Evolutionary conservation across 257 asterid genomes (phyloP).

Genomic region (Capsicum rhomboideum): DNA sequence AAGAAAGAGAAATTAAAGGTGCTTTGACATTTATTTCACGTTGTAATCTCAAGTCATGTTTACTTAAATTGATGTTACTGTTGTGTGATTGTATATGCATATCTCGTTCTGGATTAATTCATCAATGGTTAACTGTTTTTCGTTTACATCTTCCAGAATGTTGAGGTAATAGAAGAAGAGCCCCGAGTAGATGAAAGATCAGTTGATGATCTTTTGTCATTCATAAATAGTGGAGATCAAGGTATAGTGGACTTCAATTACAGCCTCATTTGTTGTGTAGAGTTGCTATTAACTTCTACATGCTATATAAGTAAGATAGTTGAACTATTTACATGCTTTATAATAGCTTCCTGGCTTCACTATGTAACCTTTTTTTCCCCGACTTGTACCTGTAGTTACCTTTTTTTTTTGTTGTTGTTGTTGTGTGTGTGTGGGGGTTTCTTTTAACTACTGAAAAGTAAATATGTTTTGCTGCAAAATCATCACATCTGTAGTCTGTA

Average conservation of each 20-base stretch:
- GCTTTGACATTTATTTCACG: not conserved
- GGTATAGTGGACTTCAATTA: conserved; percentile 12
- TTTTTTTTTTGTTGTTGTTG: too few relatives aligned
- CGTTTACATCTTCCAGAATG: conserved; percentile 18
- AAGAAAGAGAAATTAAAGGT: conserved; percentile 34
- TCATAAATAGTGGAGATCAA: conserved; percentile 40
- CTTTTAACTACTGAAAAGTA: not conserved
- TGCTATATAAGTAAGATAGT: not conserved
- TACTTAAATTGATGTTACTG: not conserved
- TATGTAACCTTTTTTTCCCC: too few relatives aligned
- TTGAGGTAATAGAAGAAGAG: conserved; percentile 31
- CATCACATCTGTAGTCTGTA: not conserved
- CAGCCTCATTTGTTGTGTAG: not conserved
- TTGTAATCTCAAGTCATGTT: not conserved
- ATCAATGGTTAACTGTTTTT: not conserved
- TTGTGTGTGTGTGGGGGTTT: too few relatives aligned
- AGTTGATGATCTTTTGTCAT: conserved; percentile 38
- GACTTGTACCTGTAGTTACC: too few relatives aligned
- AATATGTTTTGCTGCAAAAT: not conserved
- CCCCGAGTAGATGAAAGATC: conserved; percentile 35
- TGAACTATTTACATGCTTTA: not conserved
- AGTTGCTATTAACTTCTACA: not conserved
- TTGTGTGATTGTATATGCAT: not conserved
- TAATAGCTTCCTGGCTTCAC: too few relatives aligned
- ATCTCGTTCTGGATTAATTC: not conserved